These are phyloP conservation scores for Geosmithia flava DNA, from an alignment of 2,329 filamentous ascomycete genomes.

Conservation along the genomic window DNA sequence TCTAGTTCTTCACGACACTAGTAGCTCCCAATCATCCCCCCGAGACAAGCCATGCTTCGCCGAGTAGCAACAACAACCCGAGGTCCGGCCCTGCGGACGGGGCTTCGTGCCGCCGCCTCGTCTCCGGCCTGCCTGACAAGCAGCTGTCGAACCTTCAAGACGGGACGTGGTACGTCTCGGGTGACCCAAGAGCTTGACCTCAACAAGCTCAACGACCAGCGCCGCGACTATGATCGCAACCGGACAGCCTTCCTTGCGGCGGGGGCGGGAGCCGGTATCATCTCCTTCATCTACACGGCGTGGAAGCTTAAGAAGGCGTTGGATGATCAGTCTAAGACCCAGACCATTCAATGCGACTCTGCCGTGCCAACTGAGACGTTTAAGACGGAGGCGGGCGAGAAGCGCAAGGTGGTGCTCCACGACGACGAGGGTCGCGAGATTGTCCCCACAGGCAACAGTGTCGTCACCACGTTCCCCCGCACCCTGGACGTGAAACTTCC, in stretches of 20 bases:
- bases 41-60: slow-evolving; percentile 13
- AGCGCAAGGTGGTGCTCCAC: slow-evolving; percentile 47
- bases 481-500: slow-evolving; percentile 48
- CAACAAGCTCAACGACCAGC: slow-evolving; percentile 29
- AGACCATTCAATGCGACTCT: slow-evolving; percentile 18
- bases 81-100: slow-evolving; percentile 11
- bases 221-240: slow-evolving; percentile 36
- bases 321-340: slow-evolving; percentile 17
- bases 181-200: slow-evolving; percentile 37
- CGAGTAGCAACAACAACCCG: slow-evolving; percentile 7
- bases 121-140: background rate
- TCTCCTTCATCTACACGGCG: slow-evolving; percentile 37
- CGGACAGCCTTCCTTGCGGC: slow-evolving; percentile 38
- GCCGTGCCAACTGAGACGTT: slow-evolving; percentile 30
- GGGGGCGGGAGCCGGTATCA: slow-evolving; percentile 34
- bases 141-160: slow-evolving; percentile 15
- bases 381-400: slow-evolving; percentile 33
- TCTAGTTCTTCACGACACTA: background rate
- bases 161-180: slow-evolving; percentile 15
- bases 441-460: slow-evolving; percentile 68
- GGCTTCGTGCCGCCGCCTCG: background rate
- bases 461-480: slow-evolving; percentile 69
- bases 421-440: slow-evolving; percentile 61
- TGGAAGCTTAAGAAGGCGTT: slow-evolving; percentile 36
- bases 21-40: background rate